A percentile compares a stretch with the other conserved stretches of the same genome.
Evolutionary conservation across 2,329 filamentous ascomycete species (phyloP).

Genomic region (Paecilomyces fulvus): DNA sequence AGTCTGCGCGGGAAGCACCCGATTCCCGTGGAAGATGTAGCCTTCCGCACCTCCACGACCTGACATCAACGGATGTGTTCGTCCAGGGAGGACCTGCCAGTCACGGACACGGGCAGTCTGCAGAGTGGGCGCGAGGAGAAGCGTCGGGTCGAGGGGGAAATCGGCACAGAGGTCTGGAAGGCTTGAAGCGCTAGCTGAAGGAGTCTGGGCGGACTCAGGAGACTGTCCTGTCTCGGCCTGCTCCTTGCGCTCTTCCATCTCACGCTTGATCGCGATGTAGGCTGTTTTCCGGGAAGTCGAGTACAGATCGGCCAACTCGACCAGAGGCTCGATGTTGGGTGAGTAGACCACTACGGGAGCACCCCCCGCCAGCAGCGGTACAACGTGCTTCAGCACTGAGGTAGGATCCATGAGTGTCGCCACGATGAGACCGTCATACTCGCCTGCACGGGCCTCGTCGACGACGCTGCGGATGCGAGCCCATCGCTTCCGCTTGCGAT

Average conservation of each 20-base stretch:
- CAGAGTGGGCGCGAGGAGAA: conserved; percentile 69
- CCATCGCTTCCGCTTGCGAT: conserved; percentile 82
- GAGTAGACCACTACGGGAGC: conserved; percentile 81
- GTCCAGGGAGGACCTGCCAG: conserved; percentile 86
- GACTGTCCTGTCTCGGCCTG: conserved; percentile 21
- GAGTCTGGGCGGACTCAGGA: neutral
- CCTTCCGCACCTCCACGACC: conserved; percentile 79
- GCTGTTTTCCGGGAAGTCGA: conserved; percentile 70
- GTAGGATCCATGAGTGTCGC: conserved; percentile 74
- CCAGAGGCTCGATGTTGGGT: conserved; percentile 69
- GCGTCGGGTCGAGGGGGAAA: conserved; percentile 79
- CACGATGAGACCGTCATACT: conserved; percentile 75
- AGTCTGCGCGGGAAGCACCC: conserved; percentile 70
- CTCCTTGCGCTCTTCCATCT: conserved; percentile 13
- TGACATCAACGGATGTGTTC: conserved; percentile 94
- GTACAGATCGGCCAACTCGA: conserved; percentile 72
- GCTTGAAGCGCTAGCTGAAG: conserved; percentile 2
- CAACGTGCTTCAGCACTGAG: conserved; percentile 62
- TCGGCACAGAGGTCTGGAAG: conserved; percentile 43
- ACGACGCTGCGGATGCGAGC: conserved; percentile 63
- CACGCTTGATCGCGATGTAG: conserved; percentile 43
- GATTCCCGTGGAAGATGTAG: conserved; percentile 76
- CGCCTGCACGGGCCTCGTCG: conserved; percentile 63
- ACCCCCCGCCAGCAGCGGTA: conserved; percentile 75
- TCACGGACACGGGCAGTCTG: conserved; percentile 70